Evolutionary conservation across 805 yeast species (phyloP).

Genomic region (Barnettozyma sp.): DNA sequence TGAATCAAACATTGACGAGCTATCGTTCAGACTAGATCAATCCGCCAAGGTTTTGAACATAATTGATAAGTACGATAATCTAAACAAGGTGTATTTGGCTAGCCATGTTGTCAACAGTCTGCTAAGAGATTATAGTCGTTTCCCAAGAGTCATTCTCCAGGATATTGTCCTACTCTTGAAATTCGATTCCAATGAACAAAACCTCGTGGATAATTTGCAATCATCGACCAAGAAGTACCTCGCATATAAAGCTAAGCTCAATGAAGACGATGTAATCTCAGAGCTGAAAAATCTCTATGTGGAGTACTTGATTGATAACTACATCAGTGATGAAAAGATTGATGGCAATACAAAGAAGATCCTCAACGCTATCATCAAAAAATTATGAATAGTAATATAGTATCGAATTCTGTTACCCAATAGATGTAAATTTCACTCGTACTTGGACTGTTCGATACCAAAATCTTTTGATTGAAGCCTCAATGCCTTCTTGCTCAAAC

Average conservation of each 20-base stretch:
- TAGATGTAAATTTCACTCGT: slow-evolving; percentile 4
- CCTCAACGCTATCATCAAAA: slow-evolving; percentile 21
- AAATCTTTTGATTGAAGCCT: slow-evolving; percentile 10
- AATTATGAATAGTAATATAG: slow-evolving; percentile 10
- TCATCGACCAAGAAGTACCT: slow-evolving; percentile 63
- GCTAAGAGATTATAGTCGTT: slow-evolving; percentile 34
- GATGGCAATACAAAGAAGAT: slow-evolving; percentile 19
- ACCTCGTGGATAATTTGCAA: slow-evolving; percentile 56
- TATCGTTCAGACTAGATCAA: slow-evolving; percentile 30
- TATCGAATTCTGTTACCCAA: slow-evolving; percentile 1
- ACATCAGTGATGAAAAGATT: slow-evolving; percentile 28
- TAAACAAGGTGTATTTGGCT: slow-evolving; percentile 62
- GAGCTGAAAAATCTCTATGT: slow-evolving; percentile 31
- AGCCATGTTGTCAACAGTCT: slow-evolving; percentile 56
- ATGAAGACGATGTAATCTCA: slow-evolving; percentile 24
- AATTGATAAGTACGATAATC: slow-evolving; percentile 57
- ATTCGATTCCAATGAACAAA: slow-evolving; percentile 33
- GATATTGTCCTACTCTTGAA: slow-evolving; percentile 68
- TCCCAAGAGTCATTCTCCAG: slow-evolving; percentile 35
- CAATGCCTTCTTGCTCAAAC: slow-evolving; percentile 8
- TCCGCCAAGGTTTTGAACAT: slow-evolving; percentile 42
- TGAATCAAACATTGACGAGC: slow-evolving; percentile 57
- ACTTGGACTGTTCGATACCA: slow-evolving; percentile 10
- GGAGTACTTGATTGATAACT: slow-evolving; percentile 19
- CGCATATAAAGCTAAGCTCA: slow-evolving; percentile 47